A percentile compares a stretch with the other conserved stretches of the same genome.
Conservation (phyloP, 2,329 filamentous ascomycete genomes). For the Xylaria digitata region DNA sequence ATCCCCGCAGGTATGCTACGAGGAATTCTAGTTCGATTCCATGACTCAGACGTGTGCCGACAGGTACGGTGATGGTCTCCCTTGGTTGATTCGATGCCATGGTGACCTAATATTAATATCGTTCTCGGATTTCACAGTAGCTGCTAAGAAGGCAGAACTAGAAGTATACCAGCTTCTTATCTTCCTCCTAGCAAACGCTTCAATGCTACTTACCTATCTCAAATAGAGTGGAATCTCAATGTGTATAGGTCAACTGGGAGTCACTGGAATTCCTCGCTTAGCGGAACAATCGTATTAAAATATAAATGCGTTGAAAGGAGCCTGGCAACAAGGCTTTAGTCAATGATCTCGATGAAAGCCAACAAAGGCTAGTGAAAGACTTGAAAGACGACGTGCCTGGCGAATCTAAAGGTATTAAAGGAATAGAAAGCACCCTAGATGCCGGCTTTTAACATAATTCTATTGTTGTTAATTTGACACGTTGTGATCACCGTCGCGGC, state of each 20-base stretch:
- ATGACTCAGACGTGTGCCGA: slow-evolving; percentile 43
- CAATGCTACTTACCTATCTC: not conserved
- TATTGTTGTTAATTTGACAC: slow-evolving; percentile 14
- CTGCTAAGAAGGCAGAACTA: slow-evolving; percentile 12
- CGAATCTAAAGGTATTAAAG: slow-evolving; percentile 4
- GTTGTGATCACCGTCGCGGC: not conserved
- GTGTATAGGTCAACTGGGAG: not conserved
- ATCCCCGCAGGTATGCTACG: slow-evolving; percentile 38
- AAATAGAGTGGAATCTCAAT: not conserved
- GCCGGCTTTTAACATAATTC: slow-evolving; percentile 29
- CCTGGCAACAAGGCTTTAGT: slow-evolving; percentile 5
- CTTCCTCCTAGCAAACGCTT: slow-evolving; percentile 11
- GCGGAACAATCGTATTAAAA: slow-evolving; percentile 3
- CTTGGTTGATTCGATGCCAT: slow-evolving; percentile 17
- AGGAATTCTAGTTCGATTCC: slow-evolving; percentile 48
- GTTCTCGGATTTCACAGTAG: not conserved
- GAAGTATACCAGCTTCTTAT: slow-evolving; percentile 25
- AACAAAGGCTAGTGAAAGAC: not conserved
- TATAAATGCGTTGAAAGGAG: slow-evolving; percentile 10
- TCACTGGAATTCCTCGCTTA: not conserved
- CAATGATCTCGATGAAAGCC: not conserved
- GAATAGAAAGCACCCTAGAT: slow-evolving; percentile 12
- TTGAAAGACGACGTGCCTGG: not conserved
- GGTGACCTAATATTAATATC: not conserved
- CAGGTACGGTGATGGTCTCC: slow-evolving; percentile 37